Evolutionary conservation across 169 alveolate species (phyloP).

Genomic region (Theileria annulata): DNA sequence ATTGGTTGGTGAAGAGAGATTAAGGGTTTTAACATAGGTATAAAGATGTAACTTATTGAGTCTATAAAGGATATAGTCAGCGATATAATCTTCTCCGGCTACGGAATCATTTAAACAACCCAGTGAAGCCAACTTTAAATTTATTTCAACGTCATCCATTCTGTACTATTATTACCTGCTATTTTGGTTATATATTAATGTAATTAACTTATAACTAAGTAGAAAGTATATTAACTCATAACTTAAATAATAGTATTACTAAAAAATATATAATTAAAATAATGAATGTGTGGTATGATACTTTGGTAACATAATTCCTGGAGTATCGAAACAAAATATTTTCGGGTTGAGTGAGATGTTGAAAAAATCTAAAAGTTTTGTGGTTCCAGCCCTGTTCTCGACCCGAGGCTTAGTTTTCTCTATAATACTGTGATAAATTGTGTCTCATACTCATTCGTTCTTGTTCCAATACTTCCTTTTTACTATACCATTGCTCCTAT

Average conservation of each 20-base stretch:
- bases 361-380: slow-evolving; percentile 37
- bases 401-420: slow-evolving; percentile 38
- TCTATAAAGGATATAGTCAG: slow-evolving; percentile 59
- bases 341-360: slow-evolving; percentile 59
- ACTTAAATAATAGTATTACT: too few relatives aligned
- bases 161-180: not conserved
- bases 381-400: slow-evolving; percentile 54
- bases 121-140: slow-evolving; percentile 62
- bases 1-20: slow-evolving; percentile 46
- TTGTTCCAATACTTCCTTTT: not conserved
- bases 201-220: not conserved
- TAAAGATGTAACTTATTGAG: slow-evolving; percentile 23
- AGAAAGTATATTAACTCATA: not conserved
- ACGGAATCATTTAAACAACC: slow-evolving; percentile 59
- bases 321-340: slow-evolving; percentile 65
- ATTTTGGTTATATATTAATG: not conserved
- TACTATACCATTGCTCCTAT: slow-evolving; percentile 35
- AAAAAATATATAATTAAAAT: not conserved
- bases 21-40: slow-evolving; percentile 40
- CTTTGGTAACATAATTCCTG: slow-evolving; percentile 70
- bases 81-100: slow-evolving; percentile 63
- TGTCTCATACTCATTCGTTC: slow-evolving; percentile 1
- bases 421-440: not conserved
- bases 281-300: not conserved
- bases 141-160: slow-evolving; percentile 53